A percentile compares a stretch with the other conserved stretches of the same genome.
phyloP scores from a whole-genome alignment of 176 grass and related monocot genomes.

The Typha latifolia region DNA sequence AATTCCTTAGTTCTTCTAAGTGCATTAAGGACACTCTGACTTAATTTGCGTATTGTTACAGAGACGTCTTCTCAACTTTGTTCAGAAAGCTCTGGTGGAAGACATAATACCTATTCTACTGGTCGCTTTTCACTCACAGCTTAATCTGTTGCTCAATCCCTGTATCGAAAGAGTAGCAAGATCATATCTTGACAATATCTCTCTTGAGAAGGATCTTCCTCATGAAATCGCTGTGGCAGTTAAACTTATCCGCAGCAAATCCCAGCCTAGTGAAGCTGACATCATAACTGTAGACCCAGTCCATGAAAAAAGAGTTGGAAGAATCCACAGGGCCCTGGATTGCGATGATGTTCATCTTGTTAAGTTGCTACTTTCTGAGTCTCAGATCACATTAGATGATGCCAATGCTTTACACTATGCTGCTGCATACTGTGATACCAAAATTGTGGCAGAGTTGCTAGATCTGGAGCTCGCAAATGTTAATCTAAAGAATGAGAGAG shows the following conservation, averaged over 20 bases:
- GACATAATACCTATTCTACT: constrained; percentile 68
- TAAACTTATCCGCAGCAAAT: constrained; percentile 37
- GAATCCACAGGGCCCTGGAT: constrained; percentile 83
- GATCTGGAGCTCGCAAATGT: constrained; percentile 55
- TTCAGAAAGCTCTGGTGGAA: constrained; percentile 87
- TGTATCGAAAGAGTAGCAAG: constrained; percentile 77
- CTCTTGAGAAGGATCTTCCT: constrained; percentile 68
- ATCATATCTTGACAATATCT: constrained; percentile 74
- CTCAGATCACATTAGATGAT: constrained; percentile 80
- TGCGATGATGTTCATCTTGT: constrained; percentile 97
- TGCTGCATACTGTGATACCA: constrained; percentile 83
- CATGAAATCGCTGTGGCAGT: constrained; percentile 51
- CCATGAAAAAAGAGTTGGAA: constrained; percentile 72
- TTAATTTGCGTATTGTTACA: constrained; percentile 25
- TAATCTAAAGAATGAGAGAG: constrained; percentile 79
- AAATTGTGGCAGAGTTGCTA: constrained; percentile 79
- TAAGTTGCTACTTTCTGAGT: constrained; percentile 89
- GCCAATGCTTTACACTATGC: constrained; percentile 84
- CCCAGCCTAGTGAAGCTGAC: constrained; percentile 29
- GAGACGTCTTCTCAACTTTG: constrained; percentile 85
- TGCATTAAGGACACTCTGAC: background rate
- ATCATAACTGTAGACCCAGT: constrained; percentile 26
- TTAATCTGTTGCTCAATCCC: constrained; percentile 41
- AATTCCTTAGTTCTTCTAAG: too few relatives aligned
- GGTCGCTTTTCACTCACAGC: constrained; percentile 67